Percentiles rank a stretch among this genome's conserved stretches.
Conservation (phyloP, 75 land plant species). For the Isoetes taiwanensis region DNA sequence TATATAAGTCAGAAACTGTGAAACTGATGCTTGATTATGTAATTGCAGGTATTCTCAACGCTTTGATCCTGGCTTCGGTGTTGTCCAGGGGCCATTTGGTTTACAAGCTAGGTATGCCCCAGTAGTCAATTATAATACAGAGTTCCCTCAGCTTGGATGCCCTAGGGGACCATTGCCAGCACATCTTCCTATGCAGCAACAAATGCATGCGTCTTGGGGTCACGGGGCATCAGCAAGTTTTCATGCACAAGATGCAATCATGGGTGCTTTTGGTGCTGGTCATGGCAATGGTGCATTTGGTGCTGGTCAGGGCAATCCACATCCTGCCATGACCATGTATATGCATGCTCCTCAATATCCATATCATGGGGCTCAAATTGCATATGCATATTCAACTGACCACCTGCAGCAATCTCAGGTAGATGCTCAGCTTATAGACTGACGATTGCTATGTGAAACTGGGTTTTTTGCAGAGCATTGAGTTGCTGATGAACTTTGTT, state of each 20-base stretch:
- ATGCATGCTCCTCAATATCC: conserved; percentile 62
- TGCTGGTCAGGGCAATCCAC: conserved; percentile 34
- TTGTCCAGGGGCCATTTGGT: conserved; percentile 32
- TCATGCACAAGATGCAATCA: conserved; percentile 48
- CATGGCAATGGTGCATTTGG: too few species aligned
- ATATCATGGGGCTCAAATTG: conserved; percentile 53
- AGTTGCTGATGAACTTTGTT: too few species aligned
- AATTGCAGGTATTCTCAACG: not conserved
- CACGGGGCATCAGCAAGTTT: conserved; percentile 41
- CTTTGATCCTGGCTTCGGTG: conserved; percentile 4
- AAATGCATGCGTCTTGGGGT: conserved; percentile 46
- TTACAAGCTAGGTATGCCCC: conserved; percentile 88
- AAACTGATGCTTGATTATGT: not conserved
- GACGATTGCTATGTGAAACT: too few species aligned
- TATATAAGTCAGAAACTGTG: too few species aligned
- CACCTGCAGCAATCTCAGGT: conserved; percentile 66
- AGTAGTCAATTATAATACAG: conserved; percentile 86
- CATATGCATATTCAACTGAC: conserved; percentile 49
- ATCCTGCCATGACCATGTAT: conserved; percentile 38
- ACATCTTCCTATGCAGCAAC: conserved; percentile 24
- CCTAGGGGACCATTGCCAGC: conserved; percentile 43
- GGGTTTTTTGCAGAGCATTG: too few species aligned
- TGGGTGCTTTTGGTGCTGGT: conserved; percentile 48
- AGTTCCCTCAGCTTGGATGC: conserved; percentile 89
- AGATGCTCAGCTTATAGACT: too few species aligned